Base-by-base conservation (phyloP, 306 rosid species). In the Cajanus cajan region DNA sequence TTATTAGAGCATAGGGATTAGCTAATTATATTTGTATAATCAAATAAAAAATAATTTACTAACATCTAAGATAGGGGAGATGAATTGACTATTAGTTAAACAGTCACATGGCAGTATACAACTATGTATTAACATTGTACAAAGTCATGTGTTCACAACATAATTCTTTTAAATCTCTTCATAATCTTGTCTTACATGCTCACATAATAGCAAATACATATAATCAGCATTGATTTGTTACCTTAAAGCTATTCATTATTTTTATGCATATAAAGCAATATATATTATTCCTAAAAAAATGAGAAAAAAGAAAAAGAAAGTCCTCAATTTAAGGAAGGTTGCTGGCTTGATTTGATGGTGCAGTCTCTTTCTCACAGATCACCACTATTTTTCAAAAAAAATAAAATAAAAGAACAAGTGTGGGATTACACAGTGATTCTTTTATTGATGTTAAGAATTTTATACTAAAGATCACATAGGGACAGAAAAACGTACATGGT, bases 1-100 rank as follows among this genome's bases (percentile, higher is more conserved):
- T 84, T 75, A 80, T 71, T 44, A 76, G 64, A 14, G 21, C 80
- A 66, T 77, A 33, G 41, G 83, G 80, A 76, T 76, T 71, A 47
- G 73, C 25, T 36, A 48, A 22, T 69, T 33, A 52, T 37, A 18
- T 61, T 50, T 43, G 15, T 62, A 41, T 11, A 47, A 58, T 61
- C 24, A n/a, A 68, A 79, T 40, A 48, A 41, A 31, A 41, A 18
- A 15, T 31, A 48, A 9, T 39, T 8, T 45, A 44, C 67, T 2
- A 24, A 39, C 16, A 61, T 25, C 44, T 25, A 51, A 48, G 64
- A 33, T 34, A 76, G 73, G 4, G 41, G 9, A 28, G 65, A 55
- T 52, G 68, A 64, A n/a, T 34, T 76, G 64, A 61, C 79, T 64
- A 71, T 52, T 63, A 22, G 65, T 71, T 52, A 24, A 71, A 77